Evolutionary conservation across 179 eudicot species (phyloP).

Genomic region (Monotropa hypopitys): DNA sequence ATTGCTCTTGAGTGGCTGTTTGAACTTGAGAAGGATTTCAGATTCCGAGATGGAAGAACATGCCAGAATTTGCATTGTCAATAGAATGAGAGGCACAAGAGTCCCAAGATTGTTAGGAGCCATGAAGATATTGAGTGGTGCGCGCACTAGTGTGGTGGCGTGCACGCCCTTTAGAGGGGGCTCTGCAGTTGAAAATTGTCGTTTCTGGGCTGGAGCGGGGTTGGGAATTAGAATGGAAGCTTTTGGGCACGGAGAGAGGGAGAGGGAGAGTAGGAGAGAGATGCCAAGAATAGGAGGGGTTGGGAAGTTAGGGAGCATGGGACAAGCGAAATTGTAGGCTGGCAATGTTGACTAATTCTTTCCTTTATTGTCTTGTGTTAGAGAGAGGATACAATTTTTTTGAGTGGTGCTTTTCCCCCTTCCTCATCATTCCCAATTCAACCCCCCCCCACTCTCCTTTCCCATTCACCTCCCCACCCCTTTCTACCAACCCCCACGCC

Average conservation of each 20-base stretch:
- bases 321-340: neutral
- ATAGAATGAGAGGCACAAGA: neutral
- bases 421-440: too few species aligned
- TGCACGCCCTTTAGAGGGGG: conserved; percentile 9
- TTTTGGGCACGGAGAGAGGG: conserved; percentile 7
- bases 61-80: neutral
- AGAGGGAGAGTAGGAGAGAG: conserved; percentile 7
- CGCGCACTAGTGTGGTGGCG: conserved; percentile 5
- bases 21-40: conserved; percentile 37
- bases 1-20: conserved; percentile 14
- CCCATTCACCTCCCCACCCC: too few species aligned
- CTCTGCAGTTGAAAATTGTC: neutral
- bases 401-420: too few species aligned
- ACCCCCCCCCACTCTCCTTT: too few species aligned
- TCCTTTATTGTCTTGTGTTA: neutral
- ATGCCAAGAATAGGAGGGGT: conserved; percentile 7
- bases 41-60: conserved; percentile 15
- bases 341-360: conserved; percentile 8
- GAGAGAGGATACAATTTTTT: neutral
- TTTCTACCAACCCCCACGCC: too few species aligned
- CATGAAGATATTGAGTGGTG: neutral
- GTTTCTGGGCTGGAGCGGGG: neutral
- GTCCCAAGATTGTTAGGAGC: neutral
- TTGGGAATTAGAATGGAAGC: neutral
- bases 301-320: neutral